Percentiles rank a stretch among this genome's conserved stretches.
phyloP scores from a whole-genome alignment of 768 basidiomycete species.

The Boletellus emodensis region DNA sequence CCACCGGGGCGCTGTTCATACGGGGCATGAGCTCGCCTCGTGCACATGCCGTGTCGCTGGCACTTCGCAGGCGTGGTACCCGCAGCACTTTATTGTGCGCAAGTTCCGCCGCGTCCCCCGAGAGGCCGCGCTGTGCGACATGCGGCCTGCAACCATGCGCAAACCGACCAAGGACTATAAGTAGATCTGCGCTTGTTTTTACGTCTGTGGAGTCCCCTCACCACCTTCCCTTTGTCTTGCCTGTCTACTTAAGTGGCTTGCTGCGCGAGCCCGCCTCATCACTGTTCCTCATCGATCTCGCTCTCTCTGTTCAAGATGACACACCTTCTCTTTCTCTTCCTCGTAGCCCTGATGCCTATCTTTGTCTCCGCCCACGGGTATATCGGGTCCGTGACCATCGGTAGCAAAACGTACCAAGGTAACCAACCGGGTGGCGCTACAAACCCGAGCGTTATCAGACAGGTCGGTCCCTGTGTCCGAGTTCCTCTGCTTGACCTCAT shows the following conservation, averaged over 20 bases:
- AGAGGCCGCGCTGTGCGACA: conserved; percentile 11
- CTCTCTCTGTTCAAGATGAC: conserved; percentile 8
- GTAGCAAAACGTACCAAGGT: conserved; percentile 26
- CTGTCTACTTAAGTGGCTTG: conserved; percentile 12
- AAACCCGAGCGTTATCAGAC: conserved; percentile 40
- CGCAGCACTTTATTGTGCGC: too few relatives aligned
- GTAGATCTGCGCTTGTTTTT: conserved; percentile 4
- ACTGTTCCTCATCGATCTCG: background rate
- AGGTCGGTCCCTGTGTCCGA: conserved; percentile 22
- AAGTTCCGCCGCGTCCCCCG: background rate
- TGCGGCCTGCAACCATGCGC: conserved; percentile 17
- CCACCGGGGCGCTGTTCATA: background rate
- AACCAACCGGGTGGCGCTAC: conserved; percentile 32
- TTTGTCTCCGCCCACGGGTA: conserved; percentile 32
- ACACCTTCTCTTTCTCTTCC: conserved; percentile 7
- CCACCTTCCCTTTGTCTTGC: conserved; percentile 6
- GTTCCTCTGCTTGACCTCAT: background rate
- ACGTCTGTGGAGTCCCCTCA: background rate
- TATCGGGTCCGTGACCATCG: conserved; percentile 27
- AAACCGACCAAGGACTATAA: conserved; percentile 15
- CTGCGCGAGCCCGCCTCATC: conserved; percentile 16
- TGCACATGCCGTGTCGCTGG: background rate
- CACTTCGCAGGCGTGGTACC: too few relatives aligned
- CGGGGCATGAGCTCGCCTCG: background rate
- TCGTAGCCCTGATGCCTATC: conserved; percentile 13